A percentile compares a stretch with the other conserved stretches of the same genome.
phyloP scores from a whole-genome alignment of 2,329 filamentous ascomycete genomes.

The Fusarium tricinctum region DNA sequence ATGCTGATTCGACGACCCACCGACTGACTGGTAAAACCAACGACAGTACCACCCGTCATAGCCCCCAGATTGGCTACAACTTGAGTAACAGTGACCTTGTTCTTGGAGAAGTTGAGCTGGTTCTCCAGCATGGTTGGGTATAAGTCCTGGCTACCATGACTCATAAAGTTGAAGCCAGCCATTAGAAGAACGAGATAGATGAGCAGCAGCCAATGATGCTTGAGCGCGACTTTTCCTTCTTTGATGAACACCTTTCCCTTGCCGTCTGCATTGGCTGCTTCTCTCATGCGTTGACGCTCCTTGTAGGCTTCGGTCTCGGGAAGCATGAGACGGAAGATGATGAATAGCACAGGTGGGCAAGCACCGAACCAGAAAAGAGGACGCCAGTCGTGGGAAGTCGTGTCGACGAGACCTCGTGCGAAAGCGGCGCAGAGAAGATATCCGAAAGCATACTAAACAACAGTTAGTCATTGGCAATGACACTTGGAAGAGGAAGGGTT shows the following conservation, averaged over 20 bases:
- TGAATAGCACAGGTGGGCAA: slow-evolving; percentile 83
- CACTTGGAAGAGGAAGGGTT: no score
- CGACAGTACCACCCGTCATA: slow-evolving; percentile 74
- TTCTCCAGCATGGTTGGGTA: slow-evolving; percentile 72
- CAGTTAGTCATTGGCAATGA: background rate
- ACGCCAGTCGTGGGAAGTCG: slow-evolving; percentile 84
- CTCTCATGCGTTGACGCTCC: slow-evolving; percentile 74
- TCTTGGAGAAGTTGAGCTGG: slow-evolving; percentile 65
- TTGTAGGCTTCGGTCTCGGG: slow-evolving; percentile 83
- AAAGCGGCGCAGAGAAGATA: slow-evolving; percentile 75
- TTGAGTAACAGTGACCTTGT: slow-evolving; percentile 77
- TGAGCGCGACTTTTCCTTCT: slow-evolving; percentile 84
- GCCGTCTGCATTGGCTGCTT: slow-evolving; percentile 52
- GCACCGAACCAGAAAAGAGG: slow-evolving; percentile 93
- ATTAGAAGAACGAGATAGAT: slow-evolving; percentile 87
- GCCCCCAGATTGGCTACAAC: slow-evolving; percentile 80
- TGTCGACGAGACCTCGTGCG: slow-evolving; percentile 77
- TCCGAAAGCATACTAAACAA: slow-evolving; percentile 68
- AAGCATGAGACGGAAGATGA: slow-evolving; percentile 80
- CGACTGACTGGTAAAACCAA: slow-evolving; percentile 78
- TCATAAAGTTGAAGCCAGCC: slow-evolving; percentile 95
- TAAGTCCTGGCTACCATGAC: slow-evolving; percentile 77
- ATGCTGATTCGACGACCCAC: slow-evolving; percentile 79
- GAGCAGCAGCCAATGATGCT: slow-evolving; percentile 83
- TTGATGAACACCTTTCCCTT: slow-evolving; percentile 72